Evolutionary conservation across 257 asterid species (phyloP).

Genomic region (Voacanga thouarsii): DNA sequence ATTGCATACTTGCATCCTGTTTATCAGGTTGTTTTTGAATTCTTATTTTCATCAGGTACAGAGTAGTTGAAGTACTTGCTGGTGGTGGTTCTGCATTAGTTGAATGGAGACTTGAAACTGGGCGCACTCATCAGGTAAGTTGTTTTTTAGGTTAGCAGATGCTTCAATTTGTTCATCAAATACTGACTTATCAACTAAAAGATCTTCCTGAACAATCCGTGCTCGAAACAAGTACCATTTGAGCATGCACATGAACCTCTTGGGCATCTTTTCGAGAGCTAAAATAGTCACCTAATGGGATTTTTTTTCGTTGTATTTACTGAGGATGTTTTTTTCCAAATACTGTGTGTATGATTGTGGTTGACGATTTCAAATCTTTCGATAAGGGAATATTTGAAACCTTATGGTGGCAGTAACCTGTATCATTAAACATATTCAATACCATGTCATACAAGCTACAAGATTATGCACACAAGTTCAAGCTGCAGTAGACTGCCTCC

Average conservation of each 20-base stretch:
- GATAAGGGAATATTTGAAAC: background rate
- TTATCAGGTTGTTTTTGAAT: background rate
- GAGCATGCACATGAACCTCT: background rate
- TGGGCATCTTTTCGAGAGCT: background rate
- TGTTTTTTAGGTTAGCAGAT: background rate
- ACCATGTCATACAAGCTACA: background rate
- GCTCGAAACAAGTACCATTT: background rate
- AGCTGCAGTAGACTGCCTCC: background rate
- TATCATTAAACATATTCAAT: background rate
- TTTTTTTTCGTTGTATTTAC: background rate
- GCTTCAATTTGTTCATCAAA: background rate
- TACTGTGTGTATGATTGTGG: background rate
- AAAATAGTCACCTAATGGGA: background rate
- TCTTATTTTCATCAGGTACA: constrained; percentile 51
- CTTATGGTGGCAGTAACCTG: background rate
- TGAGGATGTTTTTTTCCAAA: background rate
- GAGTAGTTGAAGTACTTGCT: constrained; percentile 82
- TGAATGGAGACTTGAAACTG: constrained; percentile 96
- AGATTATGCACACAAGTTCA: background rate
- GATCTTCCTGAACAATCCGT: background rate
- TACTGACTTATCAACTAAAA: background rate
- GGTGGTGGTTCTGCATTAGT: constrained; percentile 85
- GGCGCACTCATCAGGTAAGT: constrained; percentile 93
- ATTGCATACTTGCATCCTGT: background rate
- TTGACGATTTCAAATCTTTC: background rate